phyloP scores from a whole-genome alignment of 305 asterid genomes.

The Fraxinus latifolia region DNA sequence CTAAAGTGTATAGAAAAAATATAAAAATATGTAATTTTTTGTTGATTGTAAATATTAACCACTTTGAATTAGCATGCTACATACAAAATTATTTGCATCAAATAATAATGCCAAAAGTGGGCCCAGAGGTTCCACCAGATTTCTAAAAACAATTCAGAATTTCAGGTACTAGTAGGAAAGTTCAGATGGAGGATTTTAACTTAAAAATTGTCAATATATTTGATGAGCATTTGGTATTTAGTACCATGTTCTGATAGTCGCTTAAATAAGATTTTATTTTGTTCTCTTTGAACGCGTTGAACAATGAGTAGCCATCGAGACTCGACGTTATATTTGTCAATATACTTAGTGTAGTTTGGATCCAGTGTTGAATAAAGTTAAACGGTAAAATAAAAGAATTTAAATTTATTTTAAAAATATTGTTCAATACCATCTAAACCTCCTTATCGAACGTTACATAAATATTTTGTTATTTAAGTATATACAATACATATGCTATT shows the following conservation, averaged over 20 bases:
- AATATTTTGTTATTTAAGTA: not conserved
- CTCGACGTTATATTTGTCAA: not conserved
- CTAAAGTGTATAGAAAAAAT: not conserved
- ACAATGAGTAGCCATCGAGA: not conserved
- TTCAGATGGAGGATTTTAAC: not conserved
- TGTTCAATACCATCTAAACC: not conserved
- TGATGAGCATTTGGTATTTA: not conserved
- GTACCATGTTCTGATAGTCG: no score
- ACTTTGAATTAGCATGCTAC: not conserved
- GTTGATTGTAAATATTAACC: not conserved
- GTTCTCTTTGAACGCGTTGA: not conserved
- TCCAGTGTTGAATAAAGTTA: not conserved
- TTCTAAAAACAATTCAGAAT: not conserved
- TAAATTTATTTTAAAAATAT: not conserved
- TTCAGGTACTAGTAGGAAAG: not conserved
- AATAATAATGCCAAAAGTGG: not conserved
- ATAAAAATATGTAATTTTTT: not conserved
- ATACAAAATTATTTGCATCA: not conserved
- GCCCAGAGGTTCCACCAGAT: not conserved
- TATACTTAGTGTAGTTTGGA: not conserved
- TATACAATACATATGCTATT: not conserved
- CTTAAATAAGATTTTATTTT: not conserved
- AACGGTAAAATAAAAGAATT: not conserved
- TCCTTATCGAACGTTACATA: not conserved
- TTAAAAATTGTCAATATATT: not conserved